phyloP scores from a whole-genome alignment of 164 flowering plant genomes.

The Amborella trichopoda region DNA sequence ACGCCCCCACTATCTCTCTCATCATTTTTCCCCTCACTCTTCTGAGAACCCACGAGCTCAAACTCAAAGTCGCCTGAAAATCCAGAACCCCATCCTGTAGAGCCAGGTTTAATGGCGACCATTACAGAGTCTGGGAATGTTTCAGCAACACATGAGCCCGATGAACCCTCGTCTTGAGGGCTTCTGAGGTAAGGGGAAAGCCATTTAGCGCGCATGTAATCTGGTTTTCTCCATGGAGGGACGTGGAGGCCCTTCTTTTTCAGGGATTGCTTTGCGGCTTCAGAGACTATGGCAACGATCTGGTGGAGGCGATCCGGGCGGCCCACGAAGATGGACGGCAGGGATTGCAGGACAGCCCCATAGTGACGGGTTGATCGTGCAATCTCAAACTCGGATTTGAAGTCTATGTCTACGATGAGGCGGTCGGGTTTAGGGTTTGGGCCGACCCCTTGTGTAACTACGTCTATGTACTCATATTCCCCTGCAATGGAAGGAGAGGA shows the following conservation, averaged over 20 bases:
- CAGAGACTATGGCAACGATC: conserved; percentile 53
- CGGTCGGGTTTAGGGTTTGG: conserved; percentile 45
- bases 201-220: conserved; percentile 74
- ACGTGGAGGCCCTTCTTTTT: conserved; percentile 84
- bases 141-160: background rate
- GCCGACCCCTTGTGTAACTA: conserved; percentile 15
- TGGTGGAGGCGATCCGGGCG: conserved; percentile 61
- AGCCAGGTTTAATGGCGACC: background rate
- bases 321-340: conserved; percentile 74
- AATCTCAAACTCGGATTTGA: conserved; percentile 83
- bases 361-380: conserved; percentile 71
- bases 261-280: conserved; percentile 71
- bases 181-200: conserved; percentile 32
- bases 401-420: conserved; percentile 70
- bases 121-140: background rate
- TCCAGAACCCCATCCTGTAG: conserved; percentile 2
- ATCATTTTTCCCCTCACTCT: background rate
- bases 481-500: too few relatives aligned
- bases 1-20: background rate
- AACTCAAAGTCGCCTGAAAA: conserved; percentile 15
- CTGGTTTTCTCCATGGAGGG: conserved; percentile 81
- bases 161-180: background rate
- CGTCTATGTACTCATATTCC: conserved; percentile 81
- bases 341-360: conserved; percentile 44
- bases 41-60: conserved; percentile 4